Conservation (phyloP, 345 rosid genomes). For the Erysimum cheiranthoides region DNA sequence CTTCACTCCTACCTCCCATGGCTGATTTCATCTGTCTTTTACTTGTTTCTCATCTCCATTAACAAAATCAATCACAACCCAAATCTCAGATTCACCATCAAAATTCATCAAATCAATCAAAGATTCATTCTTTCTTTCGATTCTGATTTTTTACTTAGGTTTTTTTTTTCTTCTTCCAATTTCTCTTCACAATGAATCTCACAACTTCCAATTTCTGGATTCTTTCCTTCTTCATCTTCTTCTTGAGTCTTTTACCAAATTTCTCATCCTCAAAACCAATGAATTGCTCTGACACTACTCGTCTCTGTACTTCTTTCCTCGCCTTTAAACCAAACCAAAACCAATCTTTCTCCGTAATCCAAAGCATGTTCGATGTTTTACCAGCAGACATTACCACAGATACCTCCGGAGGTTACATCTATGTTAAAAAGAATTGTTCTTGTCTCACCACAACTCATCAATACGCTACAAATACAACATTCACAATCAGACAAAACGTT, state of each 20-base stretch:
- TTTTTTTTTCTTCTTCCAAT: no score
- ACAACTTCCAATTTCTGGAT: slow-evolving; percentile 36
- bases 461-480: slow-evolving; percentile 79
- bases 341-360: slow-evolving; percentile 68
- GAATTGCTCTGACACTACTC: slow-evolving; percentile 82
- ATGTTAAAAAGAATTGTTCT: slow-evolving; percentile 87
- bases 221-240: slow-evolving; percentile 33
- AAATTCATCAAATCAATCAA: slow-evolving; percentile 10
- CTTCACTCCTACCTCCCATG: slow-evolving; percentile 48
- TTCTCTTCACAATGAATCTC: slow-evolving; percentile 50
- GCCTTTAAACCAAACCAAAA: slow-evolving; percentile 75
- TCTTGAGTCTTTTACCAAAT: slow-evolving; percentile 32
- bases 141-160: not conserved
- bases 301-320: slow-evolving; percentile 82
- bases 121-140: not conserved
- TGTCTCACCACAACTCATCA: slow-evolving; percentile 63
- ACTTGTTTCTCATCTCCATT: slow-evolving; percentile 31
- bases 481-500: slow-evolving; percentile 64
- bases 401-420: slow-evolving; percentile 57
- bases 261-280: slow-evolving; percentile 61
- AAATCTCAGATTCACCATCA: slow-evolving; percentile 18
- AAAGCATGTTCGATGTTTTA: slow-evolving; percentile 89
- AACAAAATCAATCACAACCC: slow-evolving; percentile 29
- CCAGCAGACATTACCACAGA: slow-evolving; percentile 67
- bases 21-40: slow-evolving; percentile 26